Evolutionary conservation across 2,329 filamentous ascomycete genomes (phyloP), one percentile per base, ranked within the genome.

Genomic region (Fusarium ramigenum): DNA sequence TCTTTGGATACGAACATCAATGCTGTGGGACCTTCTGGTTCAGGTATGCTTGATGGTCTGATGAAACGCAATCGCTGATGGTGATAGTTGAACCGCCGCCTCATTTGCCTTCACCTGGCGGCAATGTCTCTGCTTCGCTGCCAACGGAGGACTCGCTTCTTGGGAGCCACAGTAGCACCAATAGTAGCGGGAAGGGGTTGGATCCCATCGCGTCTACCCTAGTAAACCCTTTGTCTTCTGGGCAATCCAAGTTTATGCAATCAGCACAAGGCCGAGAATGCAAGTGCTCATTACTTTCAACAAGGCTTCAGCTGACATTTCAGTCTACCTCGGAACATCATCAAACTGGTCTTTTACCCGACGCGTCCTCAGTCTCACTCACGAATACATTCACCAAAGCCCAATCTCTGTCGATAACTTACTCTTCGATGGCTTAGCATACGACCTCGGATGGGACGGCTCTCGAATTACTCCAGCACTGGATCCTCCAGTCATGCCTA

Each of bases 321-420:
- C 25, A 88, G 86, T 83, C 61, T 89, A 88, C 64, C 81, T 89
- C 14, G 87, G 87, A 4, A 86, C 86, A 4, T 88, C 87, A 0
- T 89, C 87, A 3, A 89, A 87, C 52, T 89, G 87, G 87, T 86
- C 87, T 0, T 89, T 89, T 56, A 83, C 83, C 32, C 81, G 87
- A 12, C 83, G 85, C 23, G 82, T 88, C 4, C 79, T 89, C n/a
- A 83, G 80, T 32, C 81, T 88, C 58, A 83, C 84, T 0, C 84
- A 88, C 53, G 83, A 87, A 65, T 81, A 84, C 59, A 79, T 87
- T 25, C 82, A 84, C 54, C 81, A 83, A 44, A 79, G 80, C 5
- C 82, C 84, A 3, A 77, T 85, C 0, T 84, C 87, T 0, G 79
- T 85, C 1, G 80, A 82, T 9, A 82, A 81, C 4, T 77, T 88